Evolutionary conservation across 768 basidiomycete genomes (phyloP).

Genomic region (Clavaria fumosa): DNA sequence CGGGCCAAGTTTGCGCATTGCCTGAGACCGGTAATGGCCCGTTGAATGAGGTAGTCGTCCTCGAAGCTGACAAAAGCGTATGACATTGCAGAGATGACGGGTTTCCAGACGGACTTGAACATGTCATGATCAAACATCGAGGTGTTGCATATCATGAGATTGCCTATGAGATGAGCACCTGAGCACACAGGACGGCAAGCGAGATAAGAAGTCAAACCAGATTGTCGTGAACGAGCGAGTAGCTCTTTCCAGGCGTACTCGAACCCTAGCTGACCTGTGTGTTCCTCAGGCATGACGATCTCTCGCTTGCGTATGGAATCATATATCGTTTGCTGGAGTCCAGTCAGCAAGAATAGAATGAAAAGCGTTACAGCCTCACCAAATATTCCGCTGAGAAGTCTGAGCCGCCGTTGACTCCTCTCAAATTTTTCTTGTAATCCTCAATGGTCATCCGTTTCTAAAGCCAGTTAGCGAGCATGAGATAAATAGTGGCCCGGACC

Average conservation of each 20-base stretch:
- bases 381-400: constrained; percentile 82
- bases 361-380: constrained; percentile 25
- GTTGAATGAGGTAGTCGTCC: constrained; percentile 93
- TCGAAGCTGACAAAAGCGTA: constrained; percentile 93
- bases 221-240: constrained; percentile 60
- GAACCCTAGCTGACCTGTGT: constrained; percentile 90
- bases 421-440: constrained; percentile 82
- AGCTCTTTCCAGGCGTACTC: constrained; percentile 99
- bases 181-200: too few relatives aligned
- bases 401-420: constrained; percentile 77
- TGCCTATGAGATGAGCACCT: constrained; percentile 27
- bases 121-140: constrained; percentile 76
- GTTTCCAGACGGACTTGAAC: constrained; percentile 90
- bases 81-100: constrained; percentile 85
- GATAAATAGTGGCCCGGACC: constrained; percentile 14
- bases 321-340: constrained; percentile 64
- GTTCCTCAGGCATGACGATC: constrained; percentile 96
- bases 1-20: constrained; percentile 91
- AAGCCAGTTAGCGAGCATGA: neutral
- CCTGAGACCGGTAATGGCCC: constrained; percentile 88
- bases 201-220: constrained; percentile 31
- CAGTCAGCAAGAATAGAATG: neutral
- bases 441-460: constrained; percentile 96
- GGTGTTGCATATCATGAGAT: constrained; percentile 66
- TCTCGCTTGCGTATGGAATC: constrained; percentile 90